Evolutionary conservation across 2,329 filamentous ascomycete species (phyloP), one percentile per base, ranked within the genome.

Genomic region (Colletotrichum truncatum): DNA sequence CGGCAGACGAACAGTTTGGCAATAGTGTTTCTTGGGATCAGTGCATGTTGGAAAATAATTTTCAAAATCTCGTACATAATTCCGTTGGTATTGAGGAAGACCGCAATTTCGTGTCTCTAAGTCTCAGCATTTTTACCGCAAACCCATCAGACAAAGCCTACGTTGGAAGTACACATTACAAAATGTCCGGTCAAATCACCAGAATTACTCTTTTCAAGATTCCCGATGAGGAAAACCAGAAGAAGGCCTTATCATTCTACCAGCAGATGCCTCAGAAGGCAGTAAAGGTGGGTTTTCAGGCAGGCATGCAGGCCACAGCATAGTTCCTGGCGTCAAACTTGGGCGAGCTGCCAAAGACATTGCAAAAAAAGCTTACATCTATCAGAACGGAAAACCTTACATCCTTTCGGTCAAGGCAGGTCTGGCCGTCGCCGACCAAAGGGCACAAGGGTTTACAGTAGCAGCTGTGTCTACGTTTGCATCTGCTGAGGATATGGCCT

Each of bases 361-460:
- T 4, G 4, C 3, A 8, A 43, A 12, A 3, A 32, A 49, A 25
- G 12, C 61, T 51, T 12, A 51, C 39, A 32, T 30, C n/a, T 1
- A 18, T 5, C 4, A 90, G 88, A 82, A 89, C 61, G 87, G 86
- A 45, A 85, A 89, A 67, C 85, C 85, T 1, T 91, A 91, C 71
- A 88, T 91, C 49, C 68, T 84, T 36, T 78, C 80, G 3, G 81
- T 84, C 0, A 57, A 78, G 76, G 87, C 83, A 1, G 83, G 82
- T 4, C 73, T 76, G 4, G 80, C 85, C 0, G 77, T 85, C 60
- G 75, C 81, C 3, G 87, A 89, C 66, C 79, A 84, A 4, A 83
- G 88, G 4, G 83, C 79, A 62, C 83, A 89, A 69, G 88, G 88
- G 4, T 89, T 81, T 75, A 90, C 84, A 2, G 62, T 91, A 38